Evolutionary conservation across 768 basidiomycete genomes (phyloP).

Genomic region (Strobilomyces echinocephalus): DNA sequence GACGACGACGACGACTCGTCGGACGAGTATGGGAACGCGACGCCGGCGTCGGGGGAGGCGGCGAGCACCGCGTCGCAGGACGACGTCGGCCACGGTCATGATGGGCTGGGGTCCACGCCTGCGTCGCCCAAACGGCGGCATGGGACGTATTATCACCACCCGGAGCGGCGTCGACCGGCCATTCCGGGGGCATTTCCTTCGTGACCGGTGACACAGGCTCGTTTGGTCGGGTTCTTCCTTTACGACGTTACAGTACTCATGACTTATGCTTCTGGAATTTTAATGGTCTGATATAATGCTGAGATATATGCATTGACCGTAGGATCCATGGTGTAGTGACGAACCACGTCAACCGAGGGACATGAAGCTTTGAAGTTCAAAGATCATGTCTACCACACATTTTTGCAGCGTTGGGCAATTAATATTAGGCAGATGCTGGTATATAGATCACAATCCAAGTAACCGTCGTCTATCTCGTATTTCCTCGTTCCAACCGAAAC

Average conservation of each 20-base stretch:
- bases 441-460: slow-evolving; percentile 14
- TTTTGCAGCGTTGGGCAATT: slow-evolving; percentile 3
- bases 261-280: not conserved
- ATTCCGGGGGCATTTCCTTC: slow-evolving; percentile 57
- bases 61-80: slow-evolving; percentile 20
- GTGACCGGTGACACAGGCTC: not conserved
- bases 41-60: slow-evolving; percentile 21
- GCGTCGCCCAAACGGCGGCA: slow-evolving; percentile 54
- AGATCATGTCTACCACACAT: too few relatives aligned
- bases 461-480: slow-evolving; percentile 2
- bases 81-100: slow-evolving; percentile 12
- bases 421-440: slow-evolving; percentile 26
- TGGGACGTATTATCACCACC: slow-evolving; percentile 83
- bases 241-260: not conserved
- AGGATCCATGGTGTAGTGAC: too few relatives aligned
- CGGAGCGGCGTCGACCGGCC: slow-evolving; percentile 51
- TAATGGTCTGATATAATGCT: not conserved
- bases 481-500: not conserved
- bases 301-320: too few relatives aligned
- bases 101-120: slow-evolving; percentile 13
- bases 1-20: slow-evolving; percentile 44
- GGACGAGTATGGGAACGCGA: slow-evolving; percentile 38
- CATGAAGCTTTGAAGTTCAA: too few relatives aligned
- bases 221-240: not conserved
- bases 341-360: too few relatives aligned